Conservation (phyloP, 2,329 filamentous ascomycete genomes). For the Diplodia intermedia region DNA sequence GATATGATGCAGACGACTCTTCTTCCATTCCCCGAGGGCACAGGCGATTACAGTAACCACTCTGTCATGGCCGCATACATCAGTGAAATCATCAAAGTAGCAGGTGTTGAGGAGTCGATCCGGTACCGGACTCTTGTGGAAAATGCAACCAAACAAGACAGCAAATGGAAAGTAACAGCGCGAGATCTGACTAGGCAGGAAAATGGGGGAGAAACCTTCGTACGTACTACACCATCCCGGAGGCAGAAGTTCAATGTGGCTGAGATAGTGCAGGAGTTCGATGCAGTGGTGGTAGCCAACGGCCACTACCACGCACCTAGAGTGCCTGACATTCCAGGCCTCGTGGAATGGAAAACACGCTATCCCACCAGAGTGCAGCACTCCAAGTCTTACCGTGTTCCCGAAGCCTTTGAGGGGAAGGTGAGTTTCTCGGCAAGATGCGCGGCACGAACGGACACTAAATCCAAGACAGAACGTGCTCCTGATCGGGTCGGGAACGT, state of each 20-base stretch:
- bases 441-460: conserved; percentile 36
- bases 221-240: conserved; percentile 34
- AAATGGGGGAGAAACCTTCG: conserved; percentile 39
- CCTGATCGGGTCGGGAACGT: conserved; percentile 63
- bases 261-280: conserved; percentile 49
- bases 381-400: conserved; percentile 59
- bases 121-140: conserved; percentile 67
- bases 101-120: conserved; percentile 59
- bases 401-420: conserved; percentile 60
- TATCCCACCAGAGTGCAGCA: conserved; percentile 58
- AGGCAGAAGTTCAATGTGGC: not conserved
- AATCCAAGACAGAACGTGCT: conserved; percentile 56
- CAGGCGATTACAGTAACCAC: conserved; percentile 66
- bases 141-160: conserved; percentile 54
- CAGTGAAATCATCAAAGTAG: conserved; percentile 61
- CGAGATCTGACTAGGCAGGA: conserved; percentile 37
- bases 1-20: conserved; percentile 58
- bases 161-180: conserved; percentile 60
- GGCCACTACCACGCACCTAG: conserved; percentile 62
- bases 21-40: conserved; percentile 65
- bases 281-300: conserved; percentile 61
- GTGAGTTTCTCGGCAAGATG: conserved; percentile 46
- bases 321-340: conserved; percentile 58
- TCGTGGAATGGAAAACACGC: conserved; percentile 54
- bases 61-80: conserved; percentile 65